These are phyloP conservation scores for Gamarada debralockiae DNA, from an alignment of 495 filamentous ascomycete genomes.

Conservation along the genomic window DNA sequence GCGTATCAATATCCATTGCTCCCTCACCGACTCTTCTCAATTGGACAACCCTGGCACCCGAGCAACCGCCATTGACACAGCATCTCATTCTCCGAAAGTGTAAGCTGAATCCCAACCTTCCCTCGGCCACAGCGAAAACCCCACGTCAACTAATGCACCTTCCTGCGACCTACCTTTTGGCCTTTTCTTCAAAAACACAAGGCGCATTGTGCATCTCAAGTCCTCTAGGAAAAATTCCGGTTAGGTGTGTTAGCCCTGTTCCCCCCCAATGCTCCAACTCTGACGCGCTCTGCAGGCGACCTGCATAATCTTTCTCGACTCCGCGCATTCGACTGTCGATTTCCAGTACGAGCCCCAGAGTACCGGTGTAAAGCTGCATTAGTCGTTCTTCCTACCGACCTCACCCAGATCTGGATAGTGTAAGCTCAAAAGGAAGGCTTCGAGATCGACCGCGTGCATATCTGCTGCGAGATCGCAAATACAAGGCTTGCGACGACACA, in stretches of 20 bases:
- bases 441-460: constrained; percentile 20
- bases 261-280: not conserved
- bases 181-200: constrained; percentile 9
- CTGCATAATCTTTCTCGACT: not conserved
- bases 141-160: constrained; percentile 1
- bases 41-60: no score
- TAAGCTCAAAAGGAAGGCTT: constrained; percentile 7
- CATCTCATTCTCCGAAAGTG: no score
- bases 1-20: no score
- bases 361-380: constrained; percentile 16
- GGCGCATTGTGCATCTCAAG: constrained; percentile 13
- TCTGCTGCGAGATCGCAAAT: constrained; percentile 3
- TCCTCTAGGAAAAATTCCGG: not conserved
- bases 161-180: constrained; percentile 13
- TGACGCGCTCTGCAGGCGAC: constrained; percentile 3
- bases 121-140: no score
- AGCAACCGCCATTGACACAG: no score
- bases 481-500: constrained; percentile 8
- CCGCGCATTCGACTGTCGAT: no score
- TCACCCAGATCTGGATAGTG: constrained; percentile 16
- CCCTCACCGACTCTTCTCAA: no score
- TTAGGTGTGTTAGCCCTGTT: constrained; percentile 12
- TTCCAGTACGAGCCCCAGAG: constrained; percentile 7
- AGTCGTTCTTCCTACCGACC: constrained; percentile 5
- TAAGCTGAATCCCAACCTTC: no score